Evolutionary conservation across 306 rosid species (phyloP).

Genomic region (Chamaecrista fasciculata): DNA sequence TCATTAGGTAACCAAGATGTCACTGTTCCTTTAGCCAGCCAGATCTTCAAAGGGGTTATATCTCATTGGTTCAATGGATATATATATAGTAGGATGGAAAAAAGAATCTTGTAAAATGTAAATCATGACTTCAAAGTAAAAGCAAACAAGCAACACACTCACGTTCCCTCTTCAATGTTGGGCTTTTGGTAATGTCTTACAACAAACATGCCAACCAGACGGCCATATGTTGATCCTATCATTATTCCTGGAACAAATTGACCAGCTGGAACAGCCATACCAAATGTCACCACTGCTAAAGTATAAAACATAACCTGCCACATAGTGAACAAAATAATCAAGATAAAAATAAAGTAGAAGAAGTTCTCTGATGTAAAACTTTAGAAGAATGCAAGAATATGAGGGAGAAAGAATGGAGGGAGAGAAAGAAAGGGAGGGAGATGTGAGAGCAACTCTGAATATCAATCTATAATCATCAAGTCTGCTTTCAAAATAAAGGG

Average conservation of each 20-base stretch:
- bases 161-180: conserved; percentile 98
- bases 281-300: conserved; percentile 90
- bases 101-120: conserved; percentile 6
- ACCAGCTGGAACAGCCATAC: conserved; percentile 97
- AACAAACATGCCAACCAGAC: conserved; percentile 93
- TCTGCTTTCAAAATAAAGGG: no score
- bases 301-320: conserved; percentile 93
- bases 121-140: conserved; percentile 12
- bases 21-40: conserved; percentile 1
- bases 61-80: no score
- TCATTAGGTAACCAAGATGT: conserved; percentile 10
- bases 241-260: conserved; percentile 98
- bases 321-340: conserved; percentile 28
- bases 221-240: conserved; percentile 98
- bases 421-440: no score
- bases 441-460: no score
- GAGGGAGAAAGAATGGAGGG: no score
- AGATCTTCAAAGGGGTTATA: conserved; percentile 3
- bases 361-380: no score
- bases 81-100: conserved; percentile 4
- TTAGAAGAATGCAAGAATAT: no score
- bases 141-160: conserved; percentile 37
- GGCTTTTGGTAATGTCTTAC: conserved; percentile 83
- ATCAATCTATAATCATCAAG: no score
- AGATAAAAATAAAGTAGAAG: conserved; percentile 5